These are phyloP conservation scores for Ambrosia hybrid DNA, from an alignment of 140 eudicot species.

Conservation along the genomic window DNA sequence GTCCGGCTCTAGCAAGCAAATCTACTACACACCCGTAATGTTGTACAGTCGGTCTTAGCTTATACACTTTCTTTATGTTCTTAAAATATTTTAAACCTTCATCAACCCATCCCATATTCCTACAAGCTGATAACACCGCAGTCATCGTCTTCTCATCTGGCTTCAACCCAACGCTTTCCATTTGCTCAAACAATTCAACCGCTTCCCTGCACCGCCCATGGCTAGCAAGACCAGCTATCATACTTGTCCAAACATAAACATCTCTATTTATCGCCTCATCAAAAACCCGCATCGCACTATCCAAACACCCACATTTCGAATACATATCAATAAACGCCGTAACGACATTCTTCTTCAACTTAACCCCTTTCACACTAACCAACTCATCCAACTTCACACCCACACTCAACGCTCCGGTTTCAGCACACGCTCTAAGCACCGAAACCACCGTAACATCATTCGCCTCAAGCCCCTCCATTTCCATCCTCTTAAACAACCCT, in stretches of 20 bases:
- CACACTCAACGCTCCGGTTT: slow-evolving; percentile 42
- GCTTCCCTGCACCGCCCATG: slow-evolving; percentile 52
- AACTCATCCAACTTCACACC: slow-evolving; percentile 31
- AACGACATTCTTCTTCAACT: slow-evolving; percentile 33
- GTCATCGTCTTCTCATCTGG: slow-evolving; percentile 55
- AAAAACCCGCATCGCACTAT: slow-evolving; percentile 38
- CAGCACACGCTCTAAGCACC: slow-evolving; percentile 59
- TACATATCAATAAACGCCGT: slow-evolving; percentile 63
- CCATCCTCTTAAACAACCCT: slow-evolving; percentile 39
- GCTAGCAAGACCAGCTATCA: slow-evolving; percentile 58
- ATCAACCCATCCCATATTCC: slow-evolving; percentile 41
- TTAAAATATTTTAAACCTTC: slow-evolving; percentile 38
- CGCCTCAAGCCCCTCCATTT: slow-evolving; percentile 36
- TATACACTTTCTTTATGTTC: slow-evolving; percentile 32
- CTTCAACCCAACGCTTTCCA: slow-evolving; percentile 28
- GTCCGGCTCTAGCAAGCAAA: slow-evolving; percentile 45
- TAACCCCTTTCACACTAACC: slow-evolving; percentile 19
- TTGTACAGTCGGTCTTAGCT: slow-evolving; percentile 44
- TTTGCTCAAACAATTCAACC: slow-evolving; percentile 35
- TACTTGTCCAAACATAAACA: slow-evolving; percentile 49
- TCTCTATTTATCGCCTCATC: slow-evolving; percentile 32
- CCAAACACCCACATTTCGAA: slow-evolving; percentile 38
- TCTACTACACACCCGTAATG: slow-evolving; percentile 57
- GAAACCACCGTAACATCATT: slow-evolving; percentile 41
- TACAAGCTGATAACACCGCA: slow-evolving; percentile 48